phyloP scores from a whole-genome alignment of 805 yeast genomes.

The Candida sithepensis region DNA sequence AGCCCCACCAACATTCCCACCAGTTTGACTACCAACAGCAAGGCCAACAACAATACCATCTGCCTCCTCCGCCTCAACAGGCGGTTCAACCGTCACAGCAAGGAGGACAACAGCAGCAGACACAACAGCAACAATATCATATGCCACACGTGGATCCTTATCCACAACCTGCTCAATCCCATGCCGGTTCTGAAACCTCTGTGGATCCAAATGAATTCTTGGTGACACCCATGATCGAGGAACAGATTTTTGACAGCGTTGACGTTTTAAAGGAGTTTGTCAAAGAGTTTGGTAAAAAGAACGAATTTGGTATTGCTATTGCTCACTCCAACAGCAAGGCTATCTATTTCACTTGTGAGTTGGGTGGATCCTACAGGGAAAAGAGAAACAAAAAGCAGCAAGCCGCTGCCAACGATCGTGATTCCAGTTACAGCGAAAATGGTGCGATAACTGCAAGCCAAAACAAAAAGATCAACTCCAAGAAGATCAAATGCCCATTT shows the following conservation, averaged over 20 bases:
- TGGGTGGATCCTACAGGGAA: constrained; percentile 54
- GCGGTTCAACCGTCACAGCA: constrained; percentile 3
- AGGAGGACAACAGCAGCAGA: constrained; percentile 2
- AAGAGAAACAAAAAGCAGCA: constrained; percentile 34
- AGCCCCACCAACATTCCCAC: constrained; percentile 12
- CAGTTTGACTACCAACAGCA: constrained; percentile 11
- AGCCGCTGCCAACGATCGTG: not conserved
- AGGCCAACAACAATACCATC: constrained; percentile 2
- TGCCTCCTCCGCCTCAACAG: not conserved
- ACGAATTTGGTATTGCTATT: constrained; percentile 57
- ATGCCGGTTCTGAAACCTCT: constrained; percentile 6
- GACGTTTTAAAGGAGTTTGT: constrained; percentile 51
- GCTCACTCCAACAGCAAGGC: constrained; percentile 58
- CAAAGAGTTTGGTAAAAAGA: constrained; percentile 52
- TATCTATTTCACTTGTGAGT: constrained; percentile 55
- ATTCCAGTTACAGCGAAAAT: constrained; percentile 4
- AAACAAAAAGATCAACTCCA: constrained; percentile 36
- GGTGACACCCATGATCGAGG: constrained; percentile 52
- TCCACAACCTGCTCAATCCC: constrained; percentile 3
- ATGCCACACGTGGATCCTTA: not conserved
- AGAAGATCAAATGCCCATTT: constrained; percentile 54
- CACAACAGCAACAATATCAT: constrained; percentile 2
- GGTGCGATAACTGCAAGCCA: not conserved
- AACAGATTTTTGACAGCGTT: constrained; percentile 47
- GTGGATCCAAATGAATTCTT: constrained; percentile 37